Percentiles rank a stretch among this genome's conserved stretches.
phyloP scores from a whole-genome alignment of 495 filamentous ascomycete genomes.

The Hypoxylon trugodes region DNA sequence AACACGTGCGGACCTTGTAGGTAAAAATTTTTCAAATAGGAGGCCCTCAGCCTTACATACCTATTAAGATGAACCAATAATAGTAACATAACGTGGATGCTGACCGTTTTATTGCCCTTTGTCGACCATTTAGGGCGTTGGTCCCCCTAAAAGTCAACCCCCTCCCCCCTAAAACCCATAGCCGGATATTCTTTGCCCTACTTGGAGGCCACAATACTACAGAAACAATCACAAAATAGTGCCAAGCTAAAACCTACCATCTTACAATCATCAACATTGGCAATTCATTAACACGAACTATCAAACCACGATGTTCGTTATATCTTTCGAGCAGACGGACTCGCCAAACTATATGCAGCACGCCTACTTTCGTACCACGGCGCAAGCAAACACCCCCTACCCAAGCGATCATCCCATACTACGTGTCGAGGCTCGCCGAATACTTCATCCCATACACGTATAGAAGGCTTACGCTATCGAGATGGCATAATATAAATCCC shows the following conservation, averaged over 20 bases:
- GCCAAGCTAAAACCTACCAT: not conserved
- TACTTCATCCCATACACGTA: not conserved
- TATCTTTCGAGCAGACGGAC: not conserved
- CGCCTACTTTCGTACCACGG: not conserved
- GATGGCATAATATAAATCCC: not conserved
- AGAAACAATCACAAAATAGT: not conserved
- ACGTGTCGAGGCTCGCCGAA: not conserved
- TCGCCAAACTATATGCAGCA: not conserved
- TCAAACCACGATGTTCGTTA: not conserved
- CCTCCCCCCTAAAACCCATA: not conserved
- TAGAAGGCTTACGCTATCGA: not conserved
- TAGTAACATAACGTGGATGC: not conserved
- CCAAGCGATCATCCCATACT: not conserved
- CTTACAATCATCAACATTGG: not conserved
- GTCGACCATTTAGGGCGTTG: not conserved
- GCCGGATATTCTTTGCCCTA: not conserved
- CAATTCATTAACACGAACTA: not conserved
- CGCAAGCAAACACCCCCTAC: not conserved
- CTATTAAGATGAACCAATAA: not conserved
- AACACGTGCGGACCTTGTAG: not conserved
- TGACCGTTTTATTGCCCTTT: constrained; percentile 4
- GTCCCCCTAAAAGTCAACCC: not conserved
- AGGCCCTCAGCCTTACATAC: constrained; percentile 8
- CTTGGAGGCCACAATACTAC: not conserved
- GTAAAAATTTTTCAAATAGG: constrained; percentile 11